Evolutionary conservation across 192 early-diverging fungal species (phyloP).

Genomic region (Podila clonocystis): DNA sequence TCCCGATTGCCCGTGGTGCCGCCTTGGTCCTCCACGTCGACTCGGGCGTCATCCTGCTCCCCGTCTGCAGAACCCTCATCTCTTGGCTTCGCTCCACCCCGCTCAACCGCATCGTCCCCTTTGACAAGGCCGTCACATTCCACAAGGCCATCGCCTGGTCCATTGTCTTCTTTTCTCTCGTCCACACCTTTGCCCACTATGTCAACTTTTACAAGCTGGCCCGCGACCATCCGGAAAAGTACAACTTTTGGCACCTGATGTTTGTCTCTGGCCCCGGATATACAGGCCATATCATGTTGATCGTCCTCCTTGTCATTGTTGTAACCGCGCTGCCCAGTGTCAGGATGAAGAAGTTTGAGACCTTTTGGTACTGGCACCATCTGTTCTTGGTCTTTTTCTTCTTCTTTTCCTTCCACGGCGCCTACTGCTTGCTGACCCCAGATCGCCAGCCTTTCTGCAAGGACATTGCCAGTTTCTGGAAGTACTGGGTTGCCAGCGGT

Average conservation of each 20-base stretch:
- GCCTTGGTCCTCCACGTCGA: slow-evolving; percentile 79
- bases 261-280: slow-evolving; percentile 61
- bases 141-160: slow-evolving; percentile 79
- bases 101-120: slow-evolving; percentile 67
- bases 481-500: slow-evolving; percentile 65
- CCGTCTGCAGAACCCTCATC: slow-evolving; percentile 83
- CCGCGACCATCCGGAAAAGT: slow-evolving; percentile 16
- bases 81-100: slow-evolving; percentile 63
- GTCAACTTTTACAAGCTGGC: slow-evolving; percentile 61
- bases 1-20: slow-evolving; percentile 67
- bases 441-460: slow-evolving; percentile 55
- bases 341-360: slow-evolving; percentile 71
- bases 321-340: slow-evolving; percentile 63
- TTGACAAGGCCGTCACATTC: slow-evolving; percentile 80
- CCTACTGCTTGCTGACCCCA: slow-evolving; percentile 60
- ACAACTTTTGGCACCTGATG: slow-evolving; percentile 48
- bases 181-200: slow-evolving; percentile 72
- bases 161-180: slow-evolving; percentile 68
- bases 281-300: slow-evolving; percentile 77
- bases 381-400: slow-evolving; percentile 74
- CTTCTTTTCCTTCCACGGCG: slow-evolving; percentile 75
- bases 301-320: slow-evolving; percentile 68
- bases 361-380: slow-evolving; percentile 86
- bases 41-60: slow-evolving; percentile 78
- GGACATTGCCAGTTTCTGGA: slow-evolving; percentile 62